Evolutionary conservation across 176 grass and related monocot species (phyloP).

Genomic region (Bolboschoenus planiculmis): DNA sequence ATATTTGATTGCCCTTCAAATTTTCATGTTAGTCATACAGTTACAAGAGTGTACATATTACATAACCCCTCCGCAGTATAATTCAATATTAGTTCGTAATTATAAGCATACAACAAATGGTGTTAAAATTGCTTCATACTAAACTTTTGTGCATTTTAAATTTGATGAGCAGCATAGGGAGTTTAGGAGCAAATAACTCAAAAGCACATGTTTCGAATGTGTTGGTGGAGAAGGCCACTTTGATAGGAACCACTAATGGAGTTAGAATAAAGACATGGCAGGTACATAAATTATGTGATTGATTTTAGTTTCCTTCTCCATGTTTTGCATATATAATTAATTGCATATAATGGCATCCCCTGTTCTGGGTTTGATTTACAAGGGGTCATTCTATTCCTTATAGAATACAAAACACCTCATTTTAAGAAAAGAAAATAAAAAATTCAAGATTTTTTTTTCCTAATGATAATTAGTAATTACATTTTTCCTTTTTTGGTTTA

Average conservation of each 20-base stretch:
- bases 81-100: not conserved
- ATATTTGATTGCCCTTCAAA: not conserved
- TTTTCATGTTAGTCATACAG: not conserved
- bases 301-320: not conserved
- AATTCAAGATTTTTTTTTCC: no score
- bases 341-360: not conserved
- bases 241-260: constrained; percentile 71
- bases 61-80: not conserved
- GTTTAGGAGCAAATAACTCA: constrained; percentile 50
- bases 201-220: constrained; percentile 58
- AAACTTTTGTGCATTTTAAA: not conserved
- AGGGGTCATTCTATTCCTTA: not conserved
- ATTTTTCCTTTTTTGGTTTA: not conserved
- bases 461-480: no score
- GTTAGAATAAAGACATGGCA: constrained; percentile 92
- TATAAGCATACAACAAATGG: not conserved
- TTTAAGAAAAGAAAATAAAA: no score
- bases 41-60: not conserved
- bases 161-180: constrained; percentile 53
- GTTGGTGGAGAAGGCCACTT: constrained; percentile 48
- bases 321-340: not conserved
- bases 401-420: not conserved
- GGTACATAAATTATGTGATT: constrained; percentile 41
- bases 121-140: not conserved
- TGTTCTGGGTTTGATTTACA: not conserved